phyloP scores from a whole-genome alignment of 257 asterid genomes.

The Nicotiana attenuata region DNA sequence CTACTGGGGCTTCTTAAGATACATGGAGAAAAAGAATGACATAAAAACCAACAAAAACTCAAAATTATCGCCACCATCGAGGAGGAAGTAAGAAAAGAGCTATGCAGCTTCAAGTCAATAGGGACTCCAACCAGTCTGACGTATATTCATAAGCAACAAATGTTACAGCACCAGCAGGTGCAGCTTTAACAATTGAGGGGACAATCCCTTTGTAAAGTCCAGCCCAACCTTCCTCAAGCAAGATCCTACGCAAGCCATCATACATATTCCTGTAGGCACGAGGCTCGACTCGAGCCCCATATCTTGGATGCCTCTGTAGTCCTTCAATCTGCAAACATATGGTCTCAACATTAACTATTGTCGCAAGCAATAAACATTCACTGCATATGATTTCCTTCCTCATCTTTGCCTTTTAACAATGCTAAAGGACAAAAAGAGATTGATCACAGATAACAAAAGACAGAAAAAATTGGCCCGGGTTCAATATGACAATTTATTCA shows the following conservation, averaged over 20 bases:
- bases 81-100: not conserved
- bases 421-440: not conserved
- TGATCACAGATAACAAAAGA: not conserved
- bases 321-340: constrained; percentile 63
- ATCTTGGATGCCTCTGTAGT: constrained; percentile 67
- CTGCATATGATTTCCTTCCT: not conserved
- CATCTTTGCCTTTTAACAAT: not conserved
- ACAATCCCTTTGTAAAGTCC: constrained; percentile 93
- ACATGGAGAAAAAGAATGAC: constrained; percentile 13
- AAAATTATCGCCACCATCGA: not conserved
- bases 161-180: constrained; percentile 98
- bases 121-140: constrained; percentile 70
- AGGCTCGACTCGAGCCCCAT: constrained; percentile 82
- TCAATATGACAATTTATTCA: not conserved
- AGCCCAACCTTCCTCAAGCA: constrained; percentile 58
- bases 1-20: constrained; percentile 1
- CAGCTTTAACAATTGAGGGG: constrained; percentile 88
- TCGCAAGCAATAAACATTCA: not conserved
- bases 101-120: constrained; percentile 34
- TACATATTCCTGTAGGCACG: constrained; percentile 65
- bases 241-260: constrained; percentile 53
- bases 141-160: constrained; percentile 79
- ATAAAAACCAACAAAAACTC: not conserved
- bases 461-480: not conserved
- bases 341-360: not conserved